phyloP scores from a whole-genome alignment of 148 eudicot genomes.

The Vaccinium vitisidaea region DNA sequence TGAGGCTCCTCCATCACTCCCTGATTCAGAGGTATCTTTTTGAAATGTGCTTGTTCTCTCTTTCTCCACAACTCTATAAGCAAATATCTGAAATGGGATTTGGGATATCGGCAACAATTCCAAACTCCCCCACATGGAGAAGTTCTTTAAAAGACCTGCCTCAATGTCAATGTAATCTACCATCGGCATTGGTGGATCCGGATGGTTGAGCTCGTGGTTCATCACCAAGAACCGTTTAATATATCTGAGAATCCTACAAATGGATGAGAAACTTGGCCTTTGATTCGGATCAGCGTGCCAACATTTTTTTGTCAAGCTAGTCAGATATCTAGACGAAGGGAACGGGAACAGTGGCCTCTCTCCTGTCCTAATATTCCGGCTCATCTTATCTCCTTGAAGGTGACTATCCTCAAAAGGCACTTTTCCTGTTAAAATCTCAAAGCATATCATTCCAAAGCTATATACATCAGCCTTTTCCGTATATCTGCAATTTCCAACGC shows the following conservation, averaged over 20 bases:
- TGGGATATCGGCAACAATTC: conserved; percentile 44
- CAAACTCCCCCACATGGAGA: conserved; percentile 34
- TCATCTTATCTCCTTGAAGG: conserved; percentile 80
- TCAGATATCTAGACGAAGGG: conserved; percentile 56
- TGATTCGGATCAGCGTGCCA: conserved; percentile 70
- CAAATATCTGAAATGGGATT: conserved; percentile 77
- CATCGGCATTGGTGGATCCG: conserved; percentile 45
- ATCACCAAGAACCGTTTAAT: conserved; percentile 50
- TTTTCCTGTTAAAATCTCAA: conserved; percentile 76
- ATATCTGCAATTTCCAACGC: conserved; percentile 24
- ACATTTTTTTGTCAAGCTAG: conserved; percentile 58
- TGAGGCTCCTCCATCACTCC: conserved; percentile 71
- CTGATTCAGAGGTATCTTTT: conserved; percentile 61
- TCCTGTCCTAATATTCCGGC: conserved; percentile 65
- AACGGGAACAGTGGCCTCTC: conserved; percentile 78
- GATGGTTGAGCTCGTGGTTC: conserved; percentile 53
- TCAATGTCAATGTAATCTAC: conserved; percentile 68
- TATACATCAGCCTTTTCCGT: conserved; percentile 71
- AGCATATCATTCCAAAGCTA: conserved; percentile 83
- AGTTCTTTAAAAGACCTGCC: conserved; percentile 34
- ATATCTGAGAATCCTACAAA: conserved; percentile 67
- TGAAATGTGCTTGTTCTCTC: conserved; percentile 34
- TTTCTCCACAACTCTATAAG: conserved; percentile 55
- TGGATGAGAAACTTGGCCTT: conserved; percentile 69
- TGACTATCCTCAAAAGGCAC: conserved; percentile 75